These are phyloP conservation scores for Oryza meyeriana DNA, from an alignment of 176 grass and related monocot genomes.

Conservation along the genomic window DNA sequence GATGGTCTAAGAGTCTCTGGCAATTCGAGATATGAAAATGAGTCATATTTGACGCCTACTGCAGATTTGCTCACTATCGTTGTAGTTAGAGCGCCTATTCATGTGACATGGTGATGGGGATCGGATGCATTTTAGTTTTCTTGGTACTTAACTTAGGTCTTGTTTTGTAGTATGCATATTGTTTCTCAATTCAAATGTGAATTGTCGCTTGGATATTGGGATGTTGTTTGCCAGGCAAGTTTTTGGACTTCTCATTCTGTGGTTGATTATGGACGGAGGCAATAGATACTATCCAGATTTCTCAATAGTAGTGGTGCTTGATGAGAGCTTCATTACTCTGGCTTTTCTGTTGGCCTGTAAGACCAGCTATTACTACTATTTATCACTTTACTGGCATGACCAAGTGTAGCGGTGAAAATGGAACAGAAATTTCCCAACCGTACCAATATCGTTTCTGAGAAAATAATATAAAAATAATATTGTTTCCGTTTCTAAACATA, in stretches of 20 bases:
- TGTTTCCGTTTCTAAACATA: too few relatives aligned
- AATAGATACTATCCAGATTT: too few relatives aligned
- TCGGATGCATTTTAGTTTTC: neutral
- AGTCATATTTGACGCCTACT: neutral
- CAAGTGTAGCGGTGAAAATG: too few relatives aligned
- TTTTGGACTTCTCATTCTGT: neutral
- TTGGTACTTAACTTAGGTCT: neutral
- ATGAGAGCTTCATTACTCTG: too few relatives aligned
- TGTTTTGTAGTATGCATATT: neutral
- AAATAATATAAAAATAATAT: too few relatives aligned
- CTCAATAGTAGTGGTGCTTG: too few relatives aligned
- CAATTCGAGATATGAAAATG: neutral
- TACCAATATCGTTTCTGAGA: too few relatives aligned
- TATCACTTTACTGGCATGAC: neutral
- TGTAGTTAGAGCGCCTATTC: neutral
- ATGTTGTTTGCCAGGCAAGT: too few relatives aligned
- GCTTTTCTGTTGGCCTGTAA: too few relatives aligned
- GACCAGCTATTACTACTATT: neutral
- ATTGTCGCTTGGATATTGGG: too few relatives aligned
- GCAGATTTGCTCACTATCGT: neutral
- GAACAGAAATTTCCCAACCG: too few relatives aligned
- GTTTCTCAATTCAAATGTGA: neutral
- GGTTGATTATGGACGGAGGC: neutral
- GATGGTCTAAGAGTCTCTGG: neutral
- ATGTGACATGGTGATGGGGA: neutral